These are phyloP conservation scores for Graphilbum fragrans DNA, from an alignment of 2,329 filamentous ascomycete genomes.

Conservation along the genomic window DNA sequence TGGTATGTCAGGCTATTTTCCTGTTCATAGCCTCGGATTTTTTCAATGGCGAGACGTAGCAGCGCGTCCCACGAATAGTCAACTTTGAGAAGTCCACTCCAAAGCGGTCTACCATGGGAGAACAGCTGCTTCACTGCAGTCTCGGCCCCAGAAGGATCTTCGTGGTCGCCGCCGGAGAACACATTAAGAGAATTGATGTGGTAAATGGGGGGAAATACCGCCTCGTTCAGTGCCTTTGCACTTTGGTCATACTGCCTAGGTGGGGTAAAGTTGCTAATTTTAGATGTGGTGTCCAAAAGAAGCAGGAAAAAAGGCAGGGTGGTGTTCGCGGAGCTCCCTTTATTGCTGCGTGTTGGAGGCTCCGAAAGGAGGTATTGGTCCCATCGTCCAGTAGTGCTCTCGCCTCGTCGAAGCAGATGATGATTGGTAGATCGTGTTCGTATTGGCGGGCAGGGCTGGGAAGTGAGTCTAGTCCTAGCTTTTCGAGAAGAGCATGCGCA, in stretches of 20 bases:
- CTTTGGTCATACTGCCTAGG: neutral
- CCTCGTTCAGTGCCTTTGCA: neutral
- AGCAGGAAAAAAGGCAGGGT: neutral
- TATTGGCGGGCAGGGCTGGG: neutral
- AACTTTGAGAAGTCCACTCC: neutral
- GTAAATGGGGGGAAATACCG: neutral
- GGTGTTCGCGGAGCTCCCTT: neutral
- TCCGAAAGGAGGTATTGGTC: neutral
- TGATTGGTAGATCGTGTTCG: neutral
- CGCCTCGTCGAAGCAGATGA: constrained; percentile 1
- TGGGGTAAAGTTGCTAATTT: constrained; percentile 1
- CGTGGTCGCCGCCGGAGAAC: neutral
- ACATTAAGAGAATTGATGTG: neutral
- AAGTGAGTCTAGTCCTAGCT: neutral
- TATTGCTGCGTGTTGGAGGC: neutral
- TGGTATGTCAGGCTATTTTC: neutral
- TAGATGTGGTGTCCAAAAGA: neutral
- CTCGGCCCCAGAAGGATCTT: neutral
- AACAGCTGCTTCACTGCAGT: neutral
- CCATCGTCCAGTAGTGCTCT: neutral
- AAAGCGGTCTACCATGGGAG: neutral
- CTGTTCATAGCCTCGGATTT: neutral
- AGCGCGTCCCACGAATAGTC: neutral
- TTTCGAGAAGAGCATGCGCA: neutral
- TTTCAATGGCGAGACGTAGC: neutral